phyloP scores from a whole-genome alignment of 1,139 yeast species.

The Taiozyma sp. region DNA sequence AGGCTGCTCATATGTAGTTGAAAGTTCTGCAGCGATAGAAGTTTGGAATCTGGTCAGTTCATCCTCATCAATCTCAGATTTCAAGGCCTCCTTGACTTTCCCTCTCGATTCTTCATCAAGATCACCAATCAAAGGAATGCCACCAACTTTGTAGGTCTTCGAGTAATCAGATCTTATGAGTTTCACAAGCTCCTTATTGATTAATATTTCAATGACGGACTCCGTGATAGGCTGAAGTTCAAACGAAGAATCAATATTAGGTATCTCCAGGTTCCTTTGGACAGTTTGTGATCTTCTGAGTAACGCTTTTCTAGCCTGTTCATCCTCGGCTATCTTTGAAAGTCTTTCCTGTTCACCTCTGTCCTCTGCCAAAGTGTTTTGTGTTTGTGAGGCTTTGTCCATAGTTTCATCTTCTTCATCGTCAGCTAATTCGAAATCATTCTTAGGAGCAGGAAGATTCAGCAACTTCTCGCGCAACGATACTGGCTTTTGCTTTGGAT shows the following conservation, averaged over 20 bases:
- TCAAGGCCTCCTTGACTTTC: constrained; percentile 30
- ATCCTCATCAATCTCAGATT: constrained; percentile 21
- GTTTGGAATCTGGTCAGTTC: constrained; percentile 11
- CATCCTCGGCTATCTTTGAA: constrained; percentile 19
- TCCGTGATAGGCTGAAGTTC: constrained; percentile 1
- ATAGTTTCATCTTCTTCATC: constrained; percentile 27
- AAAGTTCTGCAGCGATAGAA: not conserved
- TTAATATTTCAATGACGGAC: constrained; percentile 19
- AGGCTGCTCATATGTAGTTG: constrained; percentile 4
- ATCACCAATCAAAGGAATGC: constrained; percentile 31
- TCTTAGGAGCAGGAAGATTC: constrained; percentile 47
- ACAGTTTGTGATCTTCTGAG: constrained; percentile 44
- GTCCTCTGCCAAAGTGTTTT: constrained; percentile 24
- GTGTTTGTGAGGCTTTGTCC: constrained; percentile 9
- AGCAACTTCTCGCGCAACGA: constrained; percentile 28
- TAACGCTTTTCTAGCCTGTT: constrained; percentile 23
- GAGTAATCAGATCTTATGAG: constrained; percentile 45
- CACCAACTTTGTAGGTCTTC: constrained; percentile 24
- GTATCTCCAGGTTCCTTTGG: constrained; percentile 46
- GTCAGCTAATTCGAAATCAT: constrained; percentile 48
- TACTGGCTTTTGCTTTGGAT: not conserved
- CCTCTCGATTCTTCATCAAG: constrained; percentile 34
- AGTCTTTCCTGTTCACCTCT: constrained; percentile 32
- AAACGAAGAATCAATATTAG: constrained; percentile 28
- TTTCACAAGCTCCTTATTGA: constrained; percentile 33